Evolutionary conservation across 2,329 filamentous ascomycete genomes (phyloP).

Genomic region (Trichophyton mentagrophytes): DNA sequence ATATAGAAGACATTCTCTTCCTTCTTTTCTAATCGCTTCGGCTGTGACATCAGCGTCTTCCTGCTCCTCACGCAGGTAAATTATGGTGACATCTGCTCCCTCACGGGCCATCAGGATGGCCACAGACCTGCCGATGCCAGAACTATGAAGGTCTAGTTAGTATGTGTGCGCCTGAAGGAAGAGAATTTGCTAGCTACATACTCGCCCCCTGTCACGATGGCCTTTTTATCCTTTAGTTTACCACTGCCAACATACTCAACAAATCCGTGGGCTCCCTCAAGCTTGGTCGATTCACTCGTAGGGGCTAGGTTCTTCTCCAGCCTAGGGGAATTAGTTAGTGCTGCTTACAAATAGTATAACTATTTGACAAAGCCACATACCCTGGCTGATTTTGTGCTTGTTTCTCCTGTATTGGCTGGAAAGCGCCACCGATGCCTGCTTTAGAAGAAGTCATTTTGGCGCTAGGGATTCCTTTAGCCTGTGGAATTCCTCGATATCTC

Average conservation of each 20-base stretch:
- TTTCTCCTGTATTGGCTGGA: conserved; percentile 9
- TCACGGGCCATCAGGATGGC: conserved; percentile 47
- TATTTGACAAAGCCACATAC: not conserved
- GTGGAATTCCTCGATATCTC: not conserved
- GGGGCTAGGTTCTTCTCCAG: conserved; percentile 18
- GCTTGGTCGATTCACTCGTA: conserved; percentile 24
- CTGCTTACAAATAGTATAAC: not conserved
- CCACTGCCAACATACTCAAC: conserved; percentile 34
- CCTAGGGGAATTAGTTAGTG: not conserved
- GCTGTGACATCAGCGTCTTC: conserved; percentile 44
- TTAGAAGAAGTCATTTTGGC: conserved; percentile 11
- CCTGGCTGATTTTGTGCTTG: conserved; percentile 10
- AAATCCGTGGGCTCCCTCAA: conserved; percentile 19
- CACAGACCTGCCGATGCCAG: conserved; percentile 43
- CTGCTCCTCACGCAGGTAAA: conserved; percentile 45
- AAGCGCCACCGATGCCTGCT: conserved; percentile 9
- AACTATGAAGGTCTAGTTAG: conserved; percentile 23
- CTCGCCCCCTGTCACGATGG: conserved; percentile 46
- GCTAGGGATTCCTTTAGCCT: not conserved
- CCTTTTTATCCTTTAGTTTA: conserved; percentile 41
- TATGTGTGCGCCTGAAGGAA: not conserved
- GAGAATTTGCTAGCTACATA: conserved; percentile 22
- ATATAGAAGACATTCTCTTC: conserved; percentile 37
- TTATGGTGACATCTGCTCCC: conserved; percentile 45
- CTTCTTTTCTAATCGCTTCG: conserved; percentile 40